phyloP scores from a whole-genome alignment of 192 early-diverging fungal species.

The Coemansia biformis region DNA sequence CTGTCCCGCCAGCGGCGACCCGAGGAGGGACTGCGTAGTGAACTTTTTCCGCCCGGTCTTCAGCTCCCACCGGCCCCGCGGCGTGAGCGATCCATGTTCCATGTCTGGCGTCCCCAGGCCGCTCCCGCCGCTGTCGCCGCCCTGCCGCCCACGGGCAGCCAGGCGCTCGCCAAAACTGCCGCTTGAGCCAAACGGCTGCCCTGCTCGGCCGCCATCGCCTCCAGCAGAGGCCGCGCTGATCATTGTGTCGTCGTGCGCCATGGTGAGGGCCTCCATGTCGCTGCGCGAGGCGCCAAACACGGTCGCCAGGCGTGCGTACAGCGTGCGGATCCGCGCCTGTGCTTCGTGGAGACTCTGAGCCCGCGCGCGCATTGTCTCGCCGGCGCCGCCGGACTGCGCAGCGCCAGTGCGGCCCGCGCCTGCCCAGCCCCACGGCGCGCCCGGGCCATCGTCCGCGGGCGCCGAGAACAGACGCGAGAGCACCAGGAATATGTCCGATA shows the following conservation, averaged over 20 bases:
- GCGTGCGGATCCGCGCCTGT: constrained; percentile 16
- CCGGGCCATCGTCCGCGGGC: constrained; percentile 1
- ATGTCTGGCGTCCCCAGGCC: constrained; percentile 27
- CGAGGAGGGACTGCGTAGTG: constrained; percentile 33
- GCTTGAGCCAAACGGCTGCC: constrained; percentile 6
- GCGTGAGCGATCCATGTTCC: constrained; percentile 37
- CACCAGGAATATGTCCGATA: constrained; percentile 21
- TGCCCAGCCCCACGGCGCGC: no score
- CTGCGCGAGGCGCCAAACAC: constrained; percentile 20
- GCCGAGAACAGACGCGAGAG: constrained; percentile 21
- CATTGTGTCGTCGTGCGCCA: constrained; percentile 13
- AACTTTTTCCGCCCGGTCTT: constrained; percentile 45
- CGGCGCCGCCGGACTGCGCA: constrained; percentile 2
- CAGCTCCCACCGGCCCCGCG: constrained; percentile 44
- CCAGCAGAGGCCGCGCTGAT: constrained; percentile 5
- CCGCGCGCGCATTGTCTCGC: constrained; percentile 20
- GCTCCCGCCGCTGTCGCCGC: neutral
- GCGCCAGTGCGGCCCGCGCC: no score
- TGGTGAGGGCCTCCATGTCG: constrained; percentile 21
- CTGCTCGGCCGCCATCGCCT: neutral
- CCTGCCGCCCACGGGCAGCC: constrained; percentile 10
- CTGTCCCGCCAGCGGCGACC: constrained; percentile 13
- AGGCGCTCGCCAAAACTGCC: constrained; percentile 21
- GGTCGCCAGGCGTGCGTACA: constrained; percentile 16
- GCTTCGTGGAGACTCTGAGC: constrained; percentile 20